Conservation (phyloP, 2,329 filamentous ascomycete species). For the Penicillium paneum region DNA sequence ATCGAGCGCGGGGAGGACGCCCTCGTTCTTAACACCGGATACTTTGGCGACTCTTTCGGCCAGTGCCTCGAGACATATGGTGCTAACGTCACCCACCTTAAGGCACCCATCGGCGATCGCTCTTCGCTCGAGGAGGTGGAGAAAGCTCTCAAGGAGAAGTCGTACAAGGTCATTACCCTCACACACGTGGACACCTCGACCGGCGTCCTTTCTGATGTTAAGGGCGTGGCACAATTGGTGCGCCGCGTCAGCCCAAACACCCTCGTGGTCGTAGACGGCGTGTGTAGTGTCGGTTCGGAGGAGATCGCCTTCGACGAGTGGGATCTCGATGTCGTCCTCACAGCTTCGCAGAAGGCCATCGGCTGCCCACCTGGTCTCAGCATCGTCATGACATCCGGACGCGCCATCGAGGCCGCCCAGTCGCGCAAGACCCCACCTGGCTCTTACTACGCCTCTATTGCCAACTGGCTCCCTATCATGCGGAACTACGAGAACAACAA, state of each 20-base stretch:
- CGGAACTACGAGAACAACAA: slow-evolving; percentile 98
- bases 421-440: slow-evolving; percentile 74
- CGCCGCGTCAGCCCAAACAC: slow-evolving; percentile 86
- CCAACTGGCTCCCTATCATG: slow-evolving; percentile 99
- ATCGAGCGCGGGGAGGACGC: slow-evolving; percentile 85
- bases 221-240: slow-evolving; percentile 77
- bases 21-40: slow-evolving; percentile 90
- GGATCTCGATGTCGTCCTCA: slow-evolving; percentile 88
- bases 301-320: slow-evolving; percentile 95
- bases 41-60: slow-evolving; percentile 94
- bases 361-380: slow-evolving; percentile 91
- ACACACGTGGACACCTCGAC: slow-evolving; percentile 98
- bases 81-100: slow-evolving; percentile 82
- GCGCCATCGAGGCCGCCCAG: slow-evolving; percentile 78
- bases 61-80: slow-evolving; percentile 91
- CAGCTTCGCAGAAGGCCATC: slow-evolving; percentile 94
- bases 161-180: slow-evolving; percentile 90
- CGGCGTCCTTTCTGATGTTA: slow-evolving; percentile 87
- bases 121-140: slow-evolving; percentile 86
- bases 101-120: slow-evolving; percentile 80
- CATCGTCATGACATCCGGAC: slow-evolving; percentile 89
- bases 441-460: slow-evolving; percentile 93
- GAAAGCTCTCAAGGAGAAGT: slow-evolving; percentile 80
- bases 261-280: slow-evolving; percentile 87
- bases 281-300: slow-evolving; percentile 94